Percentiles rank a stretch among this genome's conserved stretches.
phyloP scores from a whole-genome alignment of 306 rosid genomes.

The Hippophae rhamnoides region DNA sequence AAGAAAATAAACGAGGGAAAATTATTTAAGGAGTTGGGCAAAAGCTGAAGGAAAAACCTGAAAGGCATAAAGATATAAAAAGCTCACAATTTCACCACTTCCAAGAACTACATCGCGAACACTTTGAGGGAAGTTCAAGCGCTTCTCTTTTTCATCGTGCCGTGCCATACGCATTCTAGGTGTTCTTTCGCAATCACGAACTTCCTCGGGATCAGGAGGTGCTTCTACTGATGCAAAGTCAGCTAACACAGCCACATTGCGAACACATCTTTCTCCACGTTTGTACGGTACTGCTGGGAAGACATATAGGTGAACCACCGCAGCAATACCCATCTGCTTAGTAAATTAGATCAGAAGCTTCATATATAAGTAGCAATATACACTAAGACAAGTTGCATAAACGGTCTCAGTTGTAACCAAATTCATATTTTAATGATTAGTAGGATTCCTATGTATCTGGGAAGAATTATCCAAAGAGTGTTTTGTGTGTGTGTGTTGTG shows the following conservation, averaged over 20 bases:
- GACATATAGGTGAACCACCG: constrained; percentile 85
- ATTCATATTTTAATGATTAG: no score
- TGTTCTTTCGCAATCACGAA: constrained; percentile 70
- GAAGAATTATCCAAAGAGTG: no score
- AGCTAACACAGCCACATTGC: constrained; percentile 82
- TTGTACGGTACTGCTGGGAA: constrained; percentile 94
- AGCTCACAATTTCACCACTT: constrained; percentile 92
- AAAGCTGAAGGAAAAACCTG: neutral
- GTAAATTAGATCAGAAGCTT: constrained; percentile 22
- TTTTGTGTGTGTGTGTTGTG: no score
- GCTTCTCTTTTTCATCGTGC: constrained; percentile 55
- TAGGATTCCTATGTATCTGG: no score
- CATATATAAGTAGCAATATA: neutral
- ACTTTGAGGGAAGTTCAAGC: constrained; percentile 67
- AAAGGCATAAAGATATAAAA: constrained; percentile 12
- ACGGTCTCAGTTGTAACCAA: no score
- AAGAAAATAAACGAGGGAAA: constrained; percentile 18
- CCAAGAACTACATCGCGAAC: constrained; percentile 91
- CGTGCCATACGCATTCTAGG: constrained; percentile 47
- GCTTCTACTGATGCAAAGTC: constrained; percentile 84
- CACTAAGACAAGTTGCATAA: no score
- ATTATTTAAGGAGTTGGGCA: constrained; percentile 15
- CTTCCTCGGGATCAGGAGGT: constrained; percentile 92
- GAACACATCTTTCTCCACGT: constrained; percentile 95
- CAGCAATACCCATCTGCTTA: constrained; percentile 94